Conservation (phyloP, 2,329 filamentous ascomycete genomes). For the Xylariaceae sp. region DNA sequence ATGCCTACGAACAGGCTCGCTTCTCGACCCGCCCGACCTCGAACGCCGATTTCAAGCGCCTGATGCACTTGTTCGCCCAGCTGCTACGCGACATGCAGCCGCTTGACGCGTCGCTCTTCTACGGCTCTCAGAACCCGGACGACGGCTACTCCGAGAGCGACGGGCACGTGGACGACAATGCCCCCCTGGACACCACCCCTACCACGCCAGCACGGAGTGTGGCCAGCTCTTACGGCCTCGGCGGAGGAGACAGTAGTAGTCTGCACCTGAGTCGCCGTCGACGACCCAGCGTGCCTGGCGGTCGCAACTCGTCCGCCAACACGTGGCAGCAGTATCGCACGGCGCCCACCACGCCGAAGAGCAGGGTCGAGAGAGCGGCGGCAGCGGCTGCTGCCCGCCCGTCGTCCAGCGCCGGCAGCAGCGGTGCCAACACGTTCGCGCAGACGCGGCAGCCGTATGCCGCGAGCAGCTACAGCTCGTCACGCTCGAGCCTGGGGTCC, state of each 20-base stretch:
- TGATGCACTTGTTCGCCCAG: conserved; percentile 82
- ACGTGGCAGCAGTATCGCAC: conserved; percentile 41
- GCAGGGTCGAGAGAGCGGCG: conserved; percentile 24
- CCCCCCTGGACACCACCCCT: conserved; percentile 33
- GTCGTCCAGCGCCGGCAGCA: conserved; percentile 17
- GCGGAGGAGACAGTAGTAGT: neutral
- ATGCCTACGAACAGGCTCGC: conserved; percentile 73
- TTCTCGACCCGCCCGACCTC: conserved; percentile 67
- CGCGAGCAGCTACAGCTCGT: conserved; percentile 20
- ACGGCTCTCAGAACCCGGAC: conserved; percentile 18
- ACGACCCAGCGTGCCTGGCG: conserved; percentile 4
- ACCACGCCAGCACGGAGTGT: conserved; percentile 28
- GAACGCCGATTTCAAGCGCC: conserved; percentile 61
- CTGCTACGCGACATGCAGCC: conserved; percentile 69
- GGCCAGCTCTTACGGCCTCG: conserved; percentile 17
- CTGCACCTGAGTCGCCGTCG: neutral
- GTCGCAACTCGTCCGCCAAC: conserved; percentile 34
- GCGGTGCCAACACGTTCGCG: conserved; percentile 24
- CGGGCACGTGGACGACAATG: conserved; percentile 30
- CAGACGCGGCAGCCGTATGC: conserved; percentile 34
- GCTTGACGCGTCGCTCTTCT: conserved; percentile 47
- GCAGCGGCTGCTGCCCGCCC: conserved; percentile 31
- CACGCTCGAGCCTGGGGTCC: conserved; percentile 12
- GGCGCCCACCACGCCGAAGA: conserved; percentile 46
- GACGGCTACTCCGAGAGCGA: conserved; percentile 14